Percentiles rank a stretch among this genome's conserved stretches.
Conservation (phyloP, 805 yeast genomes). For the Candida ponderosae region DNA sequence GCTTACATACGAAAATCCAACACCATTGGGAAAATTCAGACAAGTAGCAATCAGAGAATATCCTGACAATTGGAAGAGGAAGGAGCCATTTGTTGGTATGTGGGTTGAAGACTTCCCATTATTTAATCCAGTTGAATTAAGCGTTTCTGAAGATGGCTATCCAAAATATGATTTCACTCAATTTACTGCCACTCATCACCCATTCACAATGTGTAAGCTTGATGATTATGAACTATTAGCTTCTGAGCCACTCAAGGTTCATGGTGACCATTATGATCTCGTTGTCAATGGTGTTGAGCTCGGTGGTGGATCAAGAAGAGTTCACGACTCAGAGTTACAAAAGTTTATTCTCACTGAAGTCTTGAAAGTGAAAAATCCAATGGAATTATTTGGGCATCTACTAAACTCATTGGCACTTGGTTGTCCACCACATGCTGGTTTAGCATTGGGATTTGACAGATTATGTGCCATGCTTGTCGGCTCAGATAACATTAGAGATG, state of each 20-base stretch:
- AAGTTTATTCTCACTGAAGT: slow-evolving; percentile 59
- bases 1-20: slow-evolving; percentile 82
- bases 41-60: slow-evolving; percentile 57
- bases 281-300: slow-evolving; percentile 92
- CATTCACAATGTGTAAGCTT: slow-evolving; percentile 85
- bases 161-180: slow-evolving; percentile 49
- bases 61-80: slow-evolving; percentile 34
- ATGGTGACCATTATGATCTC: slow-evolving; percentile 90
- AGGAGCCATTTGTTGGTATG: slow-evolving; percentile 43
- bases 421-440: slow-evolving; percentile 98
- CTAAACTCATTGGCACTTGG: slow-evolving; percentile 78
- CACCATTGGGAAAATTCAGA: slow-evolving; percentile 84
- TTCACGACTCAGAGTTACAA: slow-evolving; percentile 81
- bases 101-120: slow-evolving; percentile 96
- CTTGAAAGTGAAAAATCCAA: slow-evolving; percentile 50
- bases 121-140: slow-evolving; percentile 64
- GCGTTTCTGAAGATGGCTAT: slow-evolving; percentile 26
- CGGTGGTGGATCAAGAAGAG: slow-evolving; percentile 96
- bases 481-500: slow-evolving; percentile 74
- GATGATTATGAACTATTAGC: slow-evolving; percentile 56
- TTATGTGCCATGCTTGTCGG: slow-evolving; percentile 87
- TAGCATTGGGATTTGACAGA: slow-evolving; percentile 93
- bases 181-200: slow-evolving; percentile 84
- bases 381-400: slow-evolving; percentile 75
- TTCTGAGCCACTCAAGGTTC: slow-evolving; percentile 50